A percentile compares a stretch with the other conserved stretches of the same genome.
These are phyloP conservation scores for Rossbeevera mucosa DNA, from an alignment of 768 basidiomycete species.

Conservation along the genomic window DNA sequence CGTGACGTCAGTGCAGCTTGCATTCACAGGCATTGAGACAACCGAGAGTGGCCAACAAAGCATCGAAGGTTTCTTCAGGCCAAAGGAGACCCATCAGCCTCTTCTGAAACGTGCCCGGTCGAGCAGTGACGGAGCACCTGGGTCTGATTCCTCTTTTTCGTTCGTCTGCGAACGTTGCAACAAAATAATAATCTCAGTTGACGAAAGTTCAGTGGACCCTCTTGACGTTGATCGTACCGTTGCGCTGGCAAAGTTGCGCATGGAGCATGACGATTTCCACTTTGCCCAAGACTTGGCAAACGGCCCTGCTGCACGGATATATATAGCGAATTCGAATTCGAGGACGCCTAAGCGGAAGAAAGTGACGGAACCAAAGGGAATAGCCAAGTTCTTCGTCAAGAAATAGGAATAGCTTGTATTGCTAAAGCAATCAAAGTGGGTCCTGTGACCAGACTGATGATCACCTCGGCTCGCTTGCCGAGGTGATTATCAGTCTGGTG, in stretches of 20 bases:
- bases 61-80: constrained; percentile 82
- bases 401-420: constrained; percentile 18
- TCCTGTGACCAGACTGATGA: not conserved
- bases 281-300: constrained; percentile 74
- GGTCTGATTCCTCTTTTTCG: constrained; percentile 23
- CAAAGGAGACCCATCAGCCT: constrained; percentile 22
- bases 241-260: constrained; percentile 40
- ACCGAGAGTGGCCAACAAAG: constrained; percentile 76
- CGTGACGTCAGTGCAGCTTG: constrained; percentile 66
- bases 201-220: constrained; percentile 15
- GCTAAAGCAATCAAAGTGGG: not conserved
- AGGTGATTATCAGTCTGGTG: not conserved
- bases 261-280: constrained; percentile 89
- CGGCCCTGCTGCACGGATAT: constrained; percentile 22
- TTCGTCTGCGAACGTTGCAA: constrained; percentile 60
- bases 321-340: constrained; percentile 2
- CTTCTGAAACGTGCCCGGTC: constrained; percentile 39
- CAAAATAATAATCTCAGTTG: constrained; percentile 40
- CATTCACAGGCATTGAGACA: constrained; percentile 73
- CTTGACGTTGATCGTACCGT: constrained; percentile 26
- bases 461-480: not conserved
- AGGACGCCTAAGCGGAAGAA: constrained; percentile 31
- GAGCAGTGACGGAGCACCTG: constrained; percentile 13
- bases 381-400: constrained; percentile 45
- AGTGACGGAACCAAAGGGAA: constrained; percentile 33